These are phyloP conservation scores for Exsudoporus frostii DNA, from an alignment of 768 basidiomycete genomes.

Conservation along the genomic window DNA sequence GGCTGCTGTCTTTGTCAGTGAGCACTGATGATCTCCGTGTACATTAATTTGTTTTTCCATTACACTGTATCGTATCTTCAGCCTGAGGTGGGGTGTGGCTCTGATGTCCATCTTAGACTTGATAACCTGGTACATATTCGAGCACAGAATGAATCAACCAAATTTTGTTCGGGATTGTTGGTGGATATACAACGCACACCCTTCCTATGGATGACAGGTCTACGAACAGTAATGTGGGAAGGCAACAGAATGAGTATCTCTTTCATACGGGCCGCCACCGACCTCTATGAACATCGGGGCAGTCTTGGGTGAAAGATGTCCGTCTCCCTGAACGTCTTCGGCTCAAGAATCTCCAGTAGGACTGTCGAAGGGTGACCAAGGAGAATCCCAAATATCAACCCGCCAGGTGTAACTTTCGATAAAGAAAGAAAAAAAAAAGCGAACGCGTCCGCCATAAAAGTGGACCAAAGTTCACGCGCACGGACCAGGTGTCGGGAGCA, in stretches of 20 bases:
- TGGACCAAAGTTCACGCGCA: slow-evolving; percentile 38
- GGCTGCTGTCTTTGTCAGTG: slow-evolving; percentile 82
- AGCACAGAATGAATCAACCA: background rate
- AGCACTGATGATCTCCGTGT: slow-evolving; percentile 49
- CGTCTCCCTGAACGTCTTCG: slow-evolving; percentile 53
- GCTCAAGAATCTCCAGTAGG: slow-evolving; percentile 54
- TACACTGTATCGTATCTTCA: background rate
- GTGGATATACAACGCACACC: background rate
- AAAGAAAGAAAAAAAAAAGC: slow-evolving; percentile 6
- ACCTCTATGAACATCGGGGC: slow-evolving; percentile 42
- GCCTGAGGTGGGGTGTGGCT: too few relatives aligned
- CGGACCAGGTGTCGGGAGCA: slow-evolving; percentile 42
- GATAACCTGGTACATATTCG: background rate
- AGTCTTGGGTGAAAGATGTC: slow-evolving; percentile 67
- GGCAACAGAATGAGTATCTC: slow-evolving; percentile 34
- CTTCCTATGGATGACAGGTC: too few relatives aligned
- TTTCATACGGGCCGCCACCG: slow-evolving; percentile 65
- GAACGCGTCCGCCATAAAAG: slow-evolving; percentile 1
- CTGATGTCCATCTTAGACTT: too few relatives aligned
- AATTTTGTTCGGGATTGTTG: background rate
- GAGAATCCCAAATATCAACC: slow-evolving; percentile 71
- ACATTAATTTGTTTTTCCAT: background rate
- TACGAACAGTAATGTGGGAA: background rate
- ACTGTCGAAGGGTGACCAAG: slow-evolving; percentile 13
- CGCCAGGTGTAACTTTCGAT: slow-evolving; percentile 73